Evolutionary conservation across 2,329 filamentous ascomycete species (phyloP).

Genomic region (Herpotrichia juniperi): DNA sequence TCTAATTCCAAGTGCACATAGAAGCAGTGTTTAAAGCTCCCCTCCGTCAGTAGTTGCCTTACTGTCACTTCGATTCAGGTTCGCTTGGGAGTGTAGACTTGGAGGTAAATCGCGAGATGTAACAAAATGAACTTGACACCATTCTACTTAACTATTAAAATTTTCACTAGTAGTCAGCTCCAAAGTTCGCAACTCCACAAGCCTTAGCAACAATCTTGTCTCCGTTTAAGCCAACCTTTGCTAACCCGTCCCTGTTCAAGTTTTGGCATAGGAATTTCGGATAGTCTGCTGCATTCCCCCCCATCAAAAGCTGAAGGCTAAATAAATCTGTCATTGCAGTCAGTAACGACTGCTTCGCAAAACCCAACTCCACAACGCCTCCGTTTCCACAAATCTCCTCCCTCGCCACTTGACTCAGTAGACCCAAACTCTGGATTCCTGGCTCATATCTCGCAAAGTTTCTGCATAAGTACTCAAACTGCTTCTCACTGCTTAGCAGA

Average conservation of each 20-base stretch:
- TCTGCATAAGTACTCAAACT: slow-evolving; percentile 13
- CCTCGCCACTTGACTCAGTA: not conserved
- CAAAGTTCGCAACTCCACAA: too few species aligned
- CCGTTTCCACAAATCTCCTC: slow-evolving; percentile 7
- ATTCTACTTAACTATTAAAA: too few species aligned
- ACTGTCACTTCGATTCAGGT: too few species aligned
- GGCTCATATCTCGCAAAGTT: slow-evolving; percentile 6
- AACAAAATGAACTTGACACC: too few species aligned
- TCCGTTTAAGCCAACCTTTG: slow-evolving; percentile 12
- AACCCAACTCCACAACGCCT: slow-evolving; percentile 4
- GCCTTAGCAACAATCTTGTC: slow-evolving; percentile 1
- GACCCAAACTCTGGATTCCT: not conserved
- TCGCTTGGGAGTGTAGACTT: too few species aligned
- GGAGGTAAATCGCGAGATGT: too few species aligned
- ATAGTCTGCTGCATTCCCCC: slow-evolving; percentile 8
- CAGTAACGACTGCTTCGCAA: slow-evolving; percentile 7
- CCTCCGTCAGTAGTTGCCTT: too few species aligned
- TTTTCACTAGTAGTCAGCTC: too few species aligned
- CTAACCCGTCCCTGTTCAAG: slow-evolving; percentile 3
- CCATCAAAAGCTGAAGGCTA: slow-evolving; percentile 11
- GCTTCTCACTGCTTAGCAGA: slow-evolving; percentile 1
- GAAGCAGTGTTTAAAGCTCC: too few species aligned
- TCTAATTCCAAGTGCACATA: too few species aligned
- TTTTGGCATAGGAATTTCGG: slow-evolving; percentile 9
- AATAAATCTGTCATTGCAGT: slow-evolving; percentile 13